Base-by-base conservation (phyloP, 2,329 filamentous ascomycete genomes). In the Cordyceps farinosa region DNA sequence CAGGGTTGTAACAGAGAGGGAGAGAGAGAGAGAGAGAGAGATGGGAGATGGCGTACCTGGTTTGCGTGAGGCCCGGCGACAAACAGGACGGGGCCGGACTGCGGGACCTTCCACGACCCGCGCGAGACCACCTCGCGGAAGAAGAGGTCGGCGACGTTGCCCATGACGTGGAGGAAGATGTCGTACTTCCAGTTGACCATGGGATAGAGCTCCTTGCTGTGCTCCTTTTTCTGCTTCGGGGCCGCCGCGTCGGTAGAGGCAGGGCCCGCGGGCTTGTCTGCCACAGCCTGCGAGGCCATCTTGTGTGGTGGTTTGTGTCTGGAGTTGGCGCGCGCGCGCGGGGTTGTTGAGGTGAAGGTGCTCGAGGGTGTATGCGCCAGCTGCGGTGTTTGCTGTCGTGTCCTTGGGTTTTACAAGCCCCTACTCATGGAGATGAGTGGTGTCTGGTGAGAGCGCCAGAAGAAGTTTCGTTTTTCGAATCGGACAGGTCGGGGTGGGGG, bases 1-100 rank as follows among this genome's bases (percentile, higher is more conserved):
- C 22, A 10, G 36, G 36, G 5, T 1, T 38, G 9, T 38, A 3
- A 11, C 9, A 11, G n/a, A n/a, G n/a, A n/a, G n/a, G n/a, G n/a
- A n/a, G n/a, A n/a, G n/a, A n/a, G n/a, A n/a, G n/a, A n/a, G n/a
- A n/a, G n/a, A 7, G 11, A 10, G 8, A 38, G 36, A 38, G 9
- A 8, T 4, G 8, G 36, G 11, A 11, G 36, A 11, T 9, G 3
- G 27, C 82, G 65, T 78, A 92, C 90, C 85, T 95, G 92, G 75
- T 99, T 99, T 65, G 94, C 94, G 81, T 99, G 95, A 68, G 95
- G 95, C 61, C 94, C 95, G 51, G 93, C 95, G 69, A 99, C 95
- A 72, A 99, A 95, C 65, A 99, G 91, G 66, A 99, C 86, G 1
- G 95, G 93, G 0, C 93, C 95, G 66, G 87, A 85, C 71, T 90